Evolutionary conservation across 2,329 filamentous ascomycete species (phyloP).

Genomic region (Cytospora mali): DNA sequence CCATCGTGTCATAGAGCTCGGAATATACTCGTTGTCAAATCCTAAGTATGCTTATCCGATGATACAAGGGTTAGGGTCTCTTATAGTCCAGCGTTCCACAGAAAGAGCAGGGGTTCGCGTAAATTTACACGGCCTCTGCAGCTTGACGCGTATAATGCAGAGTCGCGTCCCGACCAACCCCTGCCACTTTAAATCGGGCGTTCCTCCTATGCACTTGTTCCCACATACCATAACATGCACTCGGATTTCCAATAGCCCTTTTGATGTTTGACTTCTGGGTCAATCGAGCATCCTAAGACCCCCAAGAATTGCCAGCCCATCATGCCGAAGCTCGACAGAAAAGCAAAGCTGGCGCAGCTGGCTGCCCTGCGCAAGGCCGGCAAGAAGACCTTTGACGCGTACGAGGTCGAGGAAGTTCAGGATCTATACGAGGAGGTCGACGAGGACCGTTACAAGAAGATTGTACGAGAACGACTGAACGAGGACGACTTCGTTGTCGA

Average conservation of each 20-base stretch:
- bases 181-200: constrained; percentile 27
- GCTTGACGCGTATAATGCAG: constrained; percentile 21
- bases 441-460: constrained; percentile 95
- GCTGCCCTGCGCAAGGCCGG: constrained; percentile 82
- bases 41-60: too few relatives aligned
- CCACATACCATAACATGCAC: constrained; percentile 22
- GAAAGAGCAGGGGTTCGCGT: constrained; percentile 28
- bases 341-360: constrained; percentile 73
- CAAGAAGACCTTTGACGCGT: constrained; percentile 87
- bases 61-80: too few relatives aligned
- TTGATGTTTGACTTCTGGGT: constrained; percentile 5
- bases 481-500: constrained; percentile 98
- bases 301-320: constrained; percentile 28
- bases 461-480: constrained; percentile 85
- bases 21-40: too few relatives aligned
- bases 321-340: constrained; percentile 48
- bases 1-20: not conserved
- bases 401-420: constrained; percentile 81
- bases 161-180: constrained; percentile 21
- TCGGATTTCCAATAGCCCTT: constrained; percentile 8
- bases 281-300: constrained; percentile 4
- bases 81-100: not conserved
- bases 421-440: constrained; percentile 95
- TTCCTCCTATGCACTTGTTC: constrained; percentile 17
- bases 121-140: constrained; percentile 2